Base-by-base conservation (phyloP, 768 basidiomycete genomes). In the Psilocybe subaeruginosa region DNA sequence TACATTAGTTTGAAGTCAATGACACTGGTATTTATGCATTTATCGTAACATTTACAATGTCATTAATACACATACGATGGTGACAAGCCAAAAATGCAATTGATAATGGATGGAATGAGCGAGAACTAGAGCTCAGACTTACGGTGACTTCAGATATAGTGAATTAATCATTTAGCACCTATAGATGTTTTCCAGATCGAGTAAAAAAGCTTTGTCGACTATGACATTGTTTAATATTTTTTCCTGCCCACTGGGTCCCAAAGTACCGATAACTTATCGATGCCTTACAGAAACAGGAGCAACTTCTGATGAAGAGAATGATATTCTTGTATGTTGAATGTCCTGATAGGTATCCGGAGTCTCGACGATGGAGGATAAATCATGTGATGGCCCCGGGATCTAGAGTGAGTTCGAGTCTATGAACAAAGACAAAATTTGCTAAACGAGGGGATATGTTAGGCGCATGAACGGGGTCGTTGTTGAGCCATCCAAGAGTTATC, bases 281-380 rank as follows among this genome's bases (percentile, higher is more conserved):
- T 50, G 11, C 57, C 57, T 30, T 51, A 27, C 17, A 58, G 49
- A n/a, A 58, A 58, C 14, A 51, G 30, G n/a, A 58, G 17, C 12
- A 35, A 16, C 16, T 29, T 19, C 6, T 27, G 49, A 30, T 19
- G 4, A 8, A 16, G 35, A 0, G 27, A 17, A 2, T 11, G 49
- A n/a, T 35, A 54, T 8, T 39, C 16, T 23, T 8, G 47, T 19
- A 58, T 19, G 29, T 58, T 19, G 19, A 58, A 58, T n/a, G 35
- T 39, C 9, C n/a, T 37, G 17, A 58, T 58, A 7, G 57, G 35
- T 6, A 43, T 19, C 49, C 37, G 11, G 37, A 33, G 23, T 58
- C 57, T 6, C 57, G 48, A 3, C 57, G 31, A 9, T 17, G 37
- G 27, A 51, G 19, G 23, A 58, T 48, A 29, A 58, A 58, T 8